These are phyloP conservation scores for Mucor circinelloides DNA, from an alignment of 371 early-diverging fungal genomes.

Conservation along the genomic window DNA sequence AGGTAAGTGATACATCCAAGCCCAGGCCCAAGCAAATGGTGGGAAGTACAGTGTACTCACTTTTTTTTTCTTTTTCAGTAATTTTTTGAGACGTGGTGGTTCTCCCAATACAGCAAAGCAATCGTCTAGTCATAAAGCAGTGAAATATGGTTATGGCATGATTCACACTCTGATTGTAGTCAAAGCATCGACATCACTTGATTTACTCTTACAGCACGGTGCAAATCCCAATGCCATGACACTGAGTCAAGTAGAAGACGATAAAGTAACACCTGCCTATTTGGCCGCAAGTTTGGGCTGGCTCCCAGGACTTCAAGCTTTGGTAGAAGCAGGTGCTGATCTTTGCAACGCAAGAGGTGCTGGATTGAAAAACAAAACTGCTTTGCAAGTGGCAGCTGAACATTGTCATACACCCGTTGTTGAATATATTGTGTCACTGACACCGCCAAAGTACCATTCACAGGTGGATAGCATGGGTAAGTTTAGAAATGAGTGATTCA, in stretches of 20 bases:
- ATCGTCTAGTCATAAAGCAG: conserved; percentile 26
- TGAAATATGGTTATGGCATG: conserved; percentile 52
- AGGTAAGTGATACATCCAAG: conserved; percentile 24
- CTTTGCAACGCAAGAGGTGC: conserved; percentile 32
- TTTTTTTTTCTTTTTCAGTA: conserved; percentile 15
- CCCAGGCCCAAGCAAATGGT: background rate
- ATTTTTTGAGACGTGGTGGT: conserved; percentile 51
- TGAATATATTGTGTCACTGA: conserved; percentile 39
- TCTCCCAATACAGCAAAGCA: conserved; percentile 56
- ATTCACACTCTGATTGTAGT: conserved; percentile 42
- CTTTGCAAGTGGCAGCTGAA: conserved; percentile 47
- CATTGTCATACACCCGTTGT: conserved; percentile 40
- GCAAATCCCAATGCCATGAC: conserved; percentile 51
- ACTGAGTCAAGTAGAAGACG: conserved; percentile 39
- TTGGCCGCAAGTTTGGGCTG: conserved; percentile 51
- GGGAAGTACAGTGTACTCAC: background rate
- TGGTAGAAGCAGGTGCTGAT: conserved; percentile 47
- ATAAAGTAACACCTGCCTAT: conserved; percentile 49
- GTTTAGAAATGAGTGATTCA: background rate
- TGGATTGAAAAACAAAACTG: conserved; percentile 37
- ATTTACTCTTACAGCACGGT: conserved; percentile 43
- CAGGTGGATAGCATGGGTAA: conserved; percentile 40
- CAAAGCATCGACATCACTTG: conserved; percentile 32
- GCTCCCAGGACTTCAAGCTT: conserved; percentile 43
- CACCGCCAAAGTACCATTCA: conserved; percentile 28